Base-by-base conservation (phyloP, 257 asterid species). In the Ocimum tenuiflorum region DNA sequence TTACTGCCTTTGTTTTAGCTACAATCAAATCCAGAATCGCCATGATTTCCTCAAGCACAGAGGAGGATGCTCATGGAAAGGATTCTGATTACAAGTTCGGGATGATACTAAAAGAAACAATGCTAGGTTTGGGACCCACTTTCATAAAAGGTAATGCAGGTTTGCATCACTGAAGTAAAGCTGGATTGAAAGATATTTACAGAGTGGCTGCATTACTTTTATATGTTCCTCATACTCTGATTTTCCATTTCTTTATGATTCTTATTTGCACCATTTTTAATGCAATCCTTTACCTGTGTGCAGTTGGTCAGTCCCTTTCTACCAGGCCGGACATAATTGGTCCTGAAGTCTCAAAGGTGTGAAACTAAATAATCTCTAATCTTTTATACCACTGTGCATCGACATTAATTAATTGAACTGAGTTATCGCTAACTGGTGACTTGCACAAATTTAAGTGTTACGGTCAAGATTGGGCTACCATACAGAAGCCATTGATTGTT, bases 231-330 rank as follows among this genome's bases (percentile, higher is more conserved):
- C 18, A 8, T 1, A 35, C 31, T 18, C 8, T 7, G 35, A 18
- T 12, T 61, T 22, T 42, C 52, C 64, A 60, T 14, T 13, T 42
- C 63, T n/a, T 22, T 51, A 17, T 15, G 51, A 55, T 35, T 77
- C 20, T 45, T 69, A 60, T 73, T 55, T n/a, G 41, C 35, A 39
- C 45, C 53, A 55, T 9, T 72, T 61, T 42, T 55, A 39, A 61
- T 46, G n/a, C 69, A 24, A 48, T 43, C 47, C 17, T 59, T 73
- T 67, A 71, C 56, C 77, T 56, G 56, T 76, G 55, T 75, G 80
- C 89, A 92, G 99, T 86, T 79, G 99, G 99, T 64, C 99, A 92
- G 80, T 89, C 99, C 67, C 91, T 92, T 42, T 86, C 99, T 41
- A 92, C 99, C 23, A 86, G 99, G 81, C 99, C 97, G 36, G 97